phyloP scores from a whole-genome alignment of 805 yeast genomes.

The Wickerhamiella australiensis region DNA sequence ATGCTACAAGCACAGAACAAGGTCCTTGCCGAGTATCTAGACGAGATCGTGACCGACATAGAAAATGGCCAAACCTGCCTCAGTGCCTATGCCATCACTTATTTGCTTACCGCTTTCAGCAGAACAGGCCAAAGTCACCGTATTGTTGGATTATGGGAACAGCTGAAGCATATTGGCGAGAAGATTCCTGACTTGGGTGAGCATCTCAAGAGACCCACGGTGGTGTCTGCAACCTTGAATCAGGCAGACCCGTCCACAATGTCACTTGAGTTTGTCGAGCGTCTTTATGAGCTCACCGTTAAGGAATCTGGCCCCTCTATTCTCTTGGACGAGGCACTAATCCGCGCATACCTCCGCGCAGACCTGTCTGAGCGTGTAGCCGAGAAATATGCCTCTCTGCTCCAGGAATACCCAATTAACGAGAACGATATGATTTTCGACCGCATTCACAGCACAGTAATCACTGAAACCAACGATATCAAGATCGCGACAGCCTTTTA shows the following conservation, averaged over 20 bases:
- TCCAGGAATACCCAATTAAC: conserved; percentile 14
- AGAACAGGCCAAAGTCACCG: conserved; percentile 17
- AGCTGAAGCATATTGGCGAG: conserved; percentile 11
- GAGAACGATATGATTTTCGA: conserved; percentile 15
- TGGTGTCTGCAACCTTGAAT: conserved; percentile 20
- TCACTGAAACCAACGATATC: conserved; percentile 18
- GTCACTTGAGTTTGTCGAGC: conserved; percentile 19
- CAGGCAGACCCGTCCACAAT: conserved; percentile 19
- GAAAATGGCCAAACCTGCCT: conserved; percentile 17
- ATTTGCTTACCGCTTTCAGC: conserved; percentile 21
- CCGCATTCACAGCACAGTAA: conserved; percentile 22
- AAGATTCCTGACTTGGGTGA: conserved; percentile 4
- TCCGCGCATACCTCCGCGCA: conserved; percentile 17
- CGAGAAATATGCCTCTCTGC: conserved; percentile 18
- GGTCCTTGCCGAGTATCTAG: conserved; percentile 16
- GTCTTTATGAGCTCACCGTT: conserved; percentile 17
- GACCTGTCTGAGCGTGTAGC: conserved; percentile 18
- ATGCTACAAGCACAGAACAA: conserved; percentile 19
- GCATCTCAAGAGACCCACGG: conserved; percentile 19
- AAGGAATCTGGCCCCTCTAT: conserved; percentile 18
- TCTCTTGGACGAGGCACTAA: conserved; percentile 22
- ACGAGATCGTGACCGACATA: conserved; percentile 20
- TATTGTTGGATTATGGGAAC: conserved; percentile 20
- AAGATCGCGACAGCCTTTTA: conserved; percentile 18
- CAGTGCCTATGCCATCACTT: conserved; percentile 19